Percentiles rank a stretch among this genome's conserved stretches.
phyloP scores from a whole-genome alignment of 2,329 filamentous ascomycete species.

The Coniochaeta pulveracea region DNA sequence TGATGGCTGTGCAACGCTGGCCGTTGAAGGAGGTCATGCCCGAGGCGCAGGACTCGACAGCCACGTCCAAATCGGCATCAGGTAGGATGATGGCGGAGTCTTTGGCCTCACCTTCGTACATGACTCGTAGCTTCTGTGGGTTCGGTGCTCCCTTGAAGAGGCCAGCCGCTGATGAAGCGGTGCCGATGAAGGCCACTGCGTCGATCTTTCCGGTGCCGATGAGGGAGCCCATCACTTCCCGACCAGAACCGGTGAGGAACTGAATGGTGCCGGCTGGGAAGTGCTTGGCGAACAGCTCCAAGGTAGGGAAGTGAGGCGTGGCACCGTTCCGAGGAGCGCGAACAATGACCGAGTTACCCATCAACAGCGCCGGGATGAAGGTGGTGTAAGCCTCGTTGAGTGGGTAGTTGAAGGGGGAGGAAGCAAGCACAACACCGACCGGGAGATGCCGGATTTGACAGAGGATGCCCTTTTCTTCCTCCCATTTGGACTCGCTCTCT shows the following conservation, averaged over 20 bases:
- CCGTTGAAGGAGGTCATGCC: constrained; percentile 4
- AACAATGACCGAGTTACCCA: constrained; percentile 3
- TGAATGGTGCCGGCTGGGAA: constrained; percentile 1
- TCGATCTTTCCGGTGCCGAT: constrained; percentile 1
- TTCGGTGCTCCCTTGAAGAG: constrained; percentile 1
- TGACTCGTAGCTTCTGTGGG: constrained; percentile 2
- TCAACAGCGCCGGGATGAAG: constrained; percentile 2
- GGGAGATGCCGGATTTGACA: constrained; percentile 2
- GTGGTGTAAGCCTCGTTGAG: constrained; percentile 3
- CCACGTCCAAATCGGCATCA: neutral
- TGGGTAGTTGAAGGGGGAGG: constrained; percentile 1
- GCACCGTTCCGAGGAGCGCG: constrained; percentile 2
- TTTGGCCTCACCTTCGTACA: constrained; percentile 3
- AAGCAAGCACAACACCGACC: neutral
- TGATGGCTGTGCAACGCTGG: constrained; percentile 1
- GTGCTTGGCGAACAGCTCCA: constrained; percentile 1
- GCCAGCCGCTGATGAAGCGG: neutral
- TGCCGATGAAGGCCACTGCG: constrained; percentile 3
- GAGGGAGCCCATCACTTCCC: constrained; percentile 1
- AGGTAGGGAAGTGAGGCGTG: constrained; percentile 1
- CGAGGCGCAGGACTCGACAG: neutral
- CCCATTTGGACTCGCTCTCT: neutral
- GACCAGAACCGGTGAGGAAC: neutral
- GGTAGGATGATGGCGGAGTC: neutral
- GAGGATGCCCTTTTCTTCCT: constrained; percentile 1